A percentile compares a stretch with the other conserved stretches of the same genome.
Evolutionary conservation across 116 monocot species (phyloP).

Genomic region (Zostera marina): DNA sequence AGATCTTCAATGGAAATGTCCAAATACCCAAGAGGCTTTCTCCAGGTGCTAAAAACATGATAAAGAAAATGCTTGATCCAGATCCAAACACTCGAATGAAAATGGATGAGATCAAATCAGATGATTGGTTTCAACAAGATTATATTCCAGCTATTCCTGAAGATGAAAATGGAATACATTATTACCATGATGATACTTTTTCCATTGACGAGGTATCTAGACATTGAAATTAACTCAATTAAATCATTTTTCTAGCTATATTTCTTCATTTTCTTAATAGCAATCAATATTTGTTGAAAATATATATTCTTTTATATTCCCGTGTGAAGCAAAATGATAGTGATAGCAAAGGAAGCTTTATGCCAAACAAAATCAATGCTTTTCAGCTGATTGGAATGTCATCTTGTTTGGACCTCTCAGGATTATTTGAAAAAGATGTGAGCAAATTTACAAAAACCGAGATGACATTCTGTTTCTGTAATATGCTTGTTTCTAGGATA

Average conservation of each 20-base stretch:
- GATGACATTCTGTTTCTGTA: neutral
- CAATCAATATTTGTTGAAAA: neutral
- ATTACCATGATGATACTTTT: constrained; percentile 11
- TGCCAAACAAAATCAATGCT: constrained; percentile 56
- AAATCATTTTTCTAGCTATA: neutral
- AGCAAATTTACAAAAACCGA: neutral
- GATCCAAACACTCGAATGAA: constrained; percentile 57
- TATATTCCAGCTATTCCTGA: constrained; percentile 36
- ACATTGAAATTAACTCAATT: neutral
- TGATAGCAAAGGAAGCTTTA: constrained; percentile 12
- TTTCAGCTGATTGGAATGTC: constrained; percentile 95
- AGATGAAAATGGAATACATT: constrained; percentile 24
- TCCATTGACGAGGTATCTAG: constrained; percentile 32
- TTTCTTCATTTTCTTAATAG: no score
- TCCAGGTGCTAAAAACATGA: constrained; percentile 40
- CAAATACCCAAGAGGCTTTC: constrained; percentile 75
- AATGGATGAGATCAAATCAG: constrained; percentile 42
- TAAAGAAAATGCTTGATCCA: constrained; percentile 85
- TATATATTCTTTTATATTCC: neutral
- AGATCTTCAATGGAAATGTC: constrained; percentile 69
- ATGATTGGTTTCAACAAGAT: constrained; percentile 79
- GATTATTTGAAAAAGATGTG: constrained; percentile 92
- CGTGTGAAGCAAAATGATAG: constrained; percentile 19
- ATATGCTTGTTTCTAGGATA: no score
- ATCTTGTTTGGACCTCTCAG: constrained; percentile 87